These are phyloP conservation scores for Oxalis stricta DNA, from an alignment of 441 rosid species.

Conservation along the genomic window DNA sequence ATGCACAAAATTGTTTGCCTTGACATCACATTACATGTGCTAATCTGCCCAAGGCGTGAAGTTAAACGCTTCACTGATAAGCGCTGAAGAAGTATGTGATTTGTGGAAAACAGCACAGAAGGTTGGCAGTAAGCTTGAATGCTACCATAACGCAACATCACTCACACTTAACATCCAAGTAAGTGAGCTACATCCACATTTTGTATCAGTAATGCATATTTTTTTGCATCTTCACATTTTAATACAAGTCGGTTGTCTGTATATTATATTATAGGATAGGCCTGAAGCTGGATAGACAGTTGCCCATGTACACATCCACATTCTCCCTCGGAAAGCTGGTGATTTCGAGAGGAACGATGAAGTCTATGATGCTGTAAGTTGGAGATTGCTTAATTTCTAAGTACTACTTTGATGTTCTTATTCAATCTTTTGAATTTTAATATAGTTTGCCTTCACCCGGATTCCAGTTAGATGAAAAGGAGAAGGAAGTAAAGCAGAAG, in stretches of 20 bases:
- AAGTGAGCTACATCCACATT: constrained; percentile 6
- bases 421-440: neutral
- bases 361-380: constrained; percentile 68
- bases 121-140: constrained; percentile 56
- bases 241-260: neutral
- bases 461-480: constrained; percentile 57
- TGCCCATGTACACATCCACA: constrained; percentile 83
- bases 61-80: constrained; percentile 70
- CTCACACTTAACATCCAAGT: constrained; percentile 76
- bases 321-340: constrained; percentile 65
- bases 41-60: constrained; percentile 75
- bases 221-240: neutral
- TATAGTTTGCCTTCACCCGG: constrained; percentile 1
- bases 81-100: constrained; percentile 59
- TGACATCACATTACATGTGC: constrained; percentile 61
- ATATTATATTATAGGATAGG: constrained; percentile 53
- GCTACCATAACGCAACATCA: constrained; percentile 64
- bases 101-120: constrained; percentile 67
- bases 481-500: constrained; percentile 55
- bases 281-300: constrained; percentile 88
- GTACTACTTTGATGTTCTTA: neutral
- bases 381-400: neutral
- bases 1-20: constrained; percentile 34
- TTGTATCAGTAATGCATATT: neutral
- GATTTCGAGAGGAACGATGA: constrained; percentile 87